Base-by-base conservation (phyloP, 108 stramenopile genomes). In the Cylindrotheca fusiformis region DNA sequence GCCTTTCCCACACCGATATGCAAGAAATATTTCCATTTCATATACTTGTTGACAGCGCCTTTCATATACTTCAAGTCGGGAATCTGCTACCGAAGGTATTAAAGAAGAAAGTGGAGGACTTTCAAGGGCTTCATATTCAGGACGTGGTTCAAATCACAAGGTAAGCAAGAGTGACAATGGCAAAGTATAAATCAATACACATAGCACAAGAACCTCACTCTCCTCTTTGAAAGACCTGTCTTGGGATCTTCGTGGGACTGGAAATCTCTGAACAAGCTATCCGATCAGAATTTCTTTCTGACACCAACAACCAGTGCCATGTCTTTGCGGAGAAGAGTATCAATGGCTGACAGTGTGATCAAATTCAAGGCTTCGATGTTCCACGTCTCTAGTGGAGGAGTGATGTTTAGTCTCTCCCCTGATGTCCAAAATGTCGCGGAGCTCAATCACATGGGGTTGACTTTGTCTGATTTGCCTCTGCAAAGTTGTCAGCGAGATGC, bases 401-500 rank as follows among this genome's bases (percentile, higher is more conserved):
- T 44, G 1, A 74, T 79, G 72, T 56, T 79, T 18, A 53, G 74
- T 4, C 47, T 79, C 25, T 48, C 60, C 2, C 78, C 78, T 2
- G 69, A 75, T 36, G 78, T 68, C 0, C 46, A 70, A 8, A 79
- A 79, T 44, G 56, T 79, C 21, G 22, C 52, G 50, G 72, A 79
- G 44, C 58, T 79, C 19, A 67, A 32, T 20, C 23, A 51, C 10
- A 79, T 79, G 69, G 54, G 54, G 14, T 33, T 79, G 21, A 79
- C 78, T 1, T 60, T 79, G 63, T 63, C 60, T 24, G 78, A 79
- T 45, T 51, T 80, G 20, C 79, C 79, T 22, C 45, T 69, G 29
- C 77, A 78, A 58, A 57, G 51, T 19, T 69, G 59, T 54, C 72
- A 78, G 36, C 52, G 79, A 1, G 74, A 80, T 64, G 70, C 61